Percentiles rank a stretch among this genome's conserved stretches.
Evolutionary conservation across 495 filamentous ascomycete genomes (phyloP).

Genomic region (Penicillium maclennaniae): DNA sequence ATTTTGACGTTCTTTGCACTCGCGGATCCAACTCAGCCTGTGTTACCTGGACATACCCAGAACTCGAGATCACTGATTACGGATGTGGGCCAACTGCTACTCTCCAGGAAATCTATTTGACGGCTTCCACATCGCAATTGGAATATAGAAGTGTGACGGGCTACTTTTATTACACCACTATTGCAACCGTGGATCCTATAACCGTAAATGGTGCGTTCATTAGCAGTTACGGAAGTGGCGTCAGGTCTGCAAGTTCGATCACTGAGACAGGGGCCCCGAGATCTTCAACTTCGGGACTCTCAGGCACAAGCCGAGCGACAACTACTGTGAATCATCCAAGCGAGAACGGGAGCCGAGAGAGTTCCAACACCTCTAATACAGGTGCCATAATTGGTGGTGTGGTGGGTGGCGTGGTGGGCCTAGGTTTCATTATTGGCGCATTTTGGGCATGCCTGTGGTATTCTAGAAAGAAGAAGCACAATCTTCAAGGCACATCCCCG

Average conservation of each 20-base stretch:
- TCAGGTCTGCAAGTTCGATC: background rate
- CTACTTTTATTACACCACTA: background rate
- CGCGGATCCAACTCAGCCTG: background rate
- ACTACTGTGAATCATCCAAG: background rate
- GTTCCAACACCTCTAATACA: constrained; percentile 1
- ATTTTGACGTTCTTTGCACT: constrained; percentile 10
- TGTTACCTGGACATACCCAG: constrained; percentile 11
- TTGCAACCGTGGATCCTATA: background rate
- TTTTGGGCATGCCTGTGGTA: constrained; percentile 7
- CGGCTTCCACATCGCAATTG: background rate
- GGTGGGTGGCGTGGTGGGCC: constrained; percentile 15
- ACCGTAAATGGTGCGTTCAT: background rate
- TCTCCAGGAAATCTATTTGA: constrained; percentile 2
- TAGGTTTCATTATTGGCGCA: constrained; percentile 9
- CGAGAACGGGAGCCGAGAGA: background rate
- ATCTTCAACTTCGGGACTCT: background rate
- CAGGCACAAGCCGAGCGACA: background rate
- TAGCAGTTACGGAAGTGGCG: background rate
- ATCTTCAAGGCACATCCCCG: too few relatives aligned
- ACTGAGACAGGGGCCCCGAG: background rate
- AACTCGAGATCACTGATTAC: constrained; percentile 9
- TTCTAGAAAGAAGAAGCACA: constrained; percentile 9
- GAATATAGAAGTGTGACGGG: background rate
- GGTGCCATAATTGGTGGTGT: constrained; percentile 15
- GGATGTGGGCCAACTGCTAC: constrained; percentile 4